Percentiles rank a stretch among this genome's conserved stretches.
phyloP scores from a whole-genome alignment of 306 rosid species.

The Cucumis hystrix region DNA sequence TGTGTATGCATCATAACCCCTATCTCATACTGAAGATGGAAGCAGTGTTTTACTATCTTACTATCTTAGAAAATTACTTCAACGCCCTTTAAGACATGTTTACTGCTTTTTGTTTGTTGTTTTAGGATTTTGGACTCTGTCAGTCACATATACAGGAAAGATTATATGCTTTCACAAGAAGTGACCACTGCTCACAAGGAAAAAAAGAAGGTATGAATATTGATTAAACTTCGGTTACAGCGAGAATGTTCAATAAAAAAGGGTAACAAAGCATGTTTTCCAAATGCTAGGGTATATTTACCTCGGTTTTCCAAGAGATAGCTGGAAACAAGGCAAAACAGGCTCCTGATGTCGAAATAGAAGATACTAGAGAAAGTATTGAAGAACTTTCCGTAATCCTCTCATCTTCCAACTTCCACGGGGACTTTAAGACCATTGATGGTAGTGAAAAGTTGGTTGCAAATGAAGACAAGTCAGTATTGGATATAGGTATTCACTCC shows the following conservation, averaged over 20 bases:
- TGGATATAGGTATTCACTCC: slow-evolving; percentile 43
- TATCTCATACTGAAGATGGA: background rate
- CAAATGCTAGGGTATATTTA: slow-evolving; percentile 51
- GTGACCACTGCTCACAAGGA: slow-evolving; percentile 33
- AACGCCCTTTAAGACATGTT: background rate
- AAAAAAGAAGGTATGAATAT: slow-evolving; percentile 54
- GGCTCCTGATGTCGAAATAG: slow-evolving; percentile 33
- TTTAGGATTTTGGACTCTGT: slow-evolving; percentile 51
- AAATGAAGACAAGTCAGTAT: slow-evolving; percentile 28
- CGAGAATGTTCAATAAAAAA: background rate
- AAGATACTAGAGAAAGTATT: slow-evolving; percentile 40
- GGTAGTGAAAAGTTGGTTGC: slow-evolving; percentile 21
- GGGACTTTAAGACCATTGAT: slow-evolving; percentile 20
- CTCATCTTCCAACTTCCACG: slow-evolving; percentile 42
- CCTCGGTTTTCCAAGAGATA: slow-evolving; percentile 67
- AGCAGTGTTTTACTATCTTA: background rate
- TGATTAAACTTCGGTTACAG: background rate
- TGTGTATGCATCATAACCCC: background rate
- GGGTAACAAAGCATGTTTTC: background rate
- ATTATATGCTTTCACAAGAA: slow-evolving; percentile 31
- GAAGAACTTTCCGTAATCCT: slow-evolving; percentile 46
- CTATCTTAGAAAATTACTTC: background rate
- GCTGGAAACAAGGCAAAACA: slow-evolving; percentile 56
- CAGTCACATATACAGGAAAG: slow-evolving; percentile 37
- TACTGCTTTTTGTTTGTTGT: background rate